Evolutionary conservation across 2,329 filamentous ascomycete species (phyloP).

Genomic region (Ceratocystis lukuohia): DNA sequence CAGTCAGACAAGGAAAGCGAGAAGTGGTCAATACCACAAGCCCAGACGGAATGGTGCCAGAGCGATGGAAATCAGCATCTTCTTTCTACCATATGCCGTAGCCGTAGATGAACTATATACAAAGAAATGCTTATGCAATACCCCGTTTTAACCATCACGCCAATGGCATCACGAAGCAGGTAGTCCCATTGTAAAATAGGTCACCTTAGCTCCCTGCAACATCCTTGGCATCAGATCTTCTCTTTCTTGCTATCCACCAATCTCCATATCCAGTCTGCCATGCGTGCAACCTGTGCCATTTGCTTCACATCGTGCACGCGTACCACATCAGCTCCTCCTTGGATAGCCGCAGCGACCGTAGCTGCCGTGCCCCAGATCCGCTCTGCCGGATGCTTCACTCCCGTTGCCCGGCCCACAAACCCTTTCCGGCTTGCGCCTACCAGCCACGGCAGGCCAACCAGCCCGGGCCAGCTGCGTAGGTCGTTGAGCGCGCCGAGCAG

Average conservation of each 20-base stretch:
- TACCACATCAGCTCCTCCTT: conserved; percentile 80
- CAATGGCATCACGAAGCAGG: too few species aligned
- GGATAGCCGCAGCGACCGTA: conserved; percentile 71
- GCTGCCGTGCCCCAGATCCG: conserved; percentile 78
- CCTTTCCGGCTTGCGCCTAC: conserved; percentile 78
- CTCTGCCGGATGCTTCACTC: conserved; percentile 54
- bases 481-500: conserved; percentile 55
- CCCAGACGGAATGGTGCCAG: too few species aligned
- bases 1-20: too few species aligned
- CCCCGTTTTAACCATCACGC: too few species aligned
- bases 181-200: too few species aligned
- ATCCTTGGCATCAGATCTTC: neutral
- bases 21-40: too few species aligned
- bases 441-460: conserved; percentile 70
- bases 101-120: too few species aligned
- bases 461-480: conserved; percentile 49
- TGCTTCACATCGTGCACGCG: conserved; percentile 81
- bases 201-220: neutral
- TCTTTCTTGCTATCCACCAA: conserved; percentile 24
- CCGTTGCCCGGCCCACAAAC: conserved; percentile 75
- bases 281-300: conserved; percentile 71
- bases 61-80: too few species aligned
- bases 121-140: neutral
- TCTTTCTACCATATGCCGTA: too few species aligned
- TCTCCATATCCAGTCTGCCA: conserved; percentile 88